Conservation (phyloP, 2,329 filamentous ascomycete species). For the Epichloe baconii region DNA sequence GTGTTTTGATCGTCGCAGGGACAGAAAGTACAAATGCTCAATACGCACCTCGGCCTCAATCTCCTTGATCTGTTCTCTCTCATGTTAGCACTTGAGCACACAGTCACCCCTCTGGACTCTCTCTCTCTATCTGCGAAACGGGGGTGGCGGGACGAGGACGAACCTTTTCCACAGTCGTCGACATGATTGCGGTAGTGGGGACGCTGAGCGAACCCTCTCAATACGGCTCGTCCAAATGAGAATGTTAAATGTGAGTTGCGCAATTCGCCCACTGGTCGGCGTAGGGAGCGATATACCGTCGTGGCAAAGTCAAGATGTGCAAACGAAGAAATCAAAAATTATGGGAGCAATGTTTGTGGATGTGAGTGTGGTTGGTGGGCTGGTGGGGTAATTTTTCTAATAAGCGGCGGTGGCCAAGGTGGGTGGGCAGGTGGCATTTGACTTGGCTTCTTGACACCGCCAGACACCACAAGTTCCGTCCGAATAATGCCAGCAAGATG, state of each 20-base stretch:
- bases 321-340: neutral
- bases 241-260: neutral
- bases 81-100: slow-evolving; percentile 19
- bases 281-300: neutral
- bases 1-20: too few species aligned
- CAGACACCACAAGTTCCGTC: neutral
- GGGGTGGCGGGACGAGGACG: slow-evolving; percentile 13
- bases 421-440: neutral
- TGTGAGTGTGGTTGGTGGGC: slow-evolving; percentile 1
- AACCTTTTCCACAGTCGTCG: slow-evolving; percentile 96
- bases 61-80: slow-evolving; percentile 68
- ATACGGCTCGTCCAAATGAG: neutral
- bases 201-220: neutral
- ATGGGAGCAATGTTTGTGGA: neutral
- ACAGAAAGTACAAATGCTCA: neutral
- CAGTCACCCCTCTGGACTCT: neutral
- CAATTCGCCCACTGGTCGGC: neutral
- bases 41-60: slow-evolving; percentile 79
- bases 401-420: neutral
- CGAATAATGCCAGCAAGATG: neutral
- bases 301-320: neutral
- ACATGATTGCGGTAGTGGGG: slow-evolving; percentile 49
- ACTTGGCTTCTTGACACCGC: neutral
- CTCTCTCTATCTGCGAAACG: neutral
- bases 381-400: slow-evolving; percentile 25